These are phyloP conservation scores for Flaveria robusta DNA, from an alignment of 129 eudicot species.

Conservation along the genomic window DNA sequence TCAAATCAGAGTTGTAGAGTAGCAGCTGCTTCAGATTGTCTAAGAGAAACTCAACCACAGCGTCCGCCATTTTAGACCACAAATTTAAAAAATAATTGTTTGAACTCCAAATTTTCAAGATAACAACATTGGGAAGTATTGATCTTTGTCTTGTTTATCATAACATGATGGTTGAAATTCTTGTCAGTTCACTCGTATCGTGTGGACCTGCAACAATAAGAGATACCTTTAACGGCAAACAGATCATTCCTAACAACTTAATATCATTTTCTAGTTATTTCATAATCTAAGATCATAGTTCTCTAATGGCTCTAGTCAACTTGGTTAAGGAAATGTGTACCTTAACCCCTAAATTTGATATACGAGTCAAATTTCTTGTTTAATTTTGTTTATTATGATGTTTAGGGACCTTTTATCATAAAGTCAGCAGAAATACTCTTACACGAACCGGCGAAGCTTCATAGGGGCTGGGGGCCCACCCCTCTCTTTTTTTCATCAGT, in stretches of 20 bases:
- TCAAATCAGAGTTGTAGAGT: constrained; percentile 45
- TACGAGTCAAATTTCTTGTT: too few relatives aligned
- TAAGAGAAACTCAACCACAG: constrained; percentile 54
- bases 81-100: too few relatives aligned
- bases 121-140: background rate
- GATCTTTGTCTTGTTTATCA: constrained; percentile 9
- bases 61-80: constrained; percentile 51
- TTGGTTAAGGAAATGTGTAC: background rate
- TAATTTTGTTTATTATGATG: too few relatives aligned
- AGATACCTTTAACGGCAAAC: background rate
- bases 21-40: constrained; percentile 54
- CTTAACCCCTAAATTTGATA: background rate
- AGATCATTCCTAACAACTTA: background rate
- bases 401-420: too few relatives aligned
- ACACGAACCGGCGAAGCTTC: too few relatives aligned
- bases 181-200: constrained; percentile 7
- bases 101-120: background rate
- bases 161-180: background rate
- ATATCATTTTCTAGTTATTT: too few relatives aligned
- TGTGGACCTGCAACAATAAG: constrained; percentile 16
- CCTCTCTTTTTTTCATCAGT: too few relatives aligned
- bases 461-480: too few relatives aligned
- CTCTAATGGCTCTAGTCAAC: too few relatives aligned
- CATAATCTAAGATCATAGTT: too few relatives aligned
- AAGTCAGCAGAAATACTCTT: background rate